These are phyloP conservation scores for Plenodomus biglobosus DNA, from an alignment of 2,329 filamentous ascomycete genomes.

Conservation along the genomic window DNA sequence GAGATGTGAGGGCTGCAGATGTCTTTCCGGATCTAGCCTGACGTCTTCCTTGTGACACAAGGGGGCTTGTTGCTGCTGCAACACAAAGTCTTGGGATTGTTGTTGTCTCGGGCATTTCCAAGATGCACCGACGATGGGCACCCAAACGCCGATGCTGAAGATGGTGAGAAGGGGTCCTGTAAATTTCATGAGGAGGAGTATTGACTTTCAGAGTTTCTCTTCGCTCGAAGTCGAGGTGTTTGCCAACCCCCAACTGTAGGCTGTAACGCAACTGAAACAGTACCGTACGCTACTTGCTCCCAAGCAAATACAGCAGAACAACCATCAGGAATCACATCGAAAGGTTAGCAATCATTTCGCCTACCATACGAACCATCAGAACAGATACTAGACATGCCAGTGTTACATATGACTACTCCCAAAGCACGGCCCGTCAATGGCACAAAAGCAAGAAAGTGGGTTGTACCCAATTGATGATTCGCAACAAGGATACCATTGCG, in stretches of 20 bases:
- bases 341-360: neutral
- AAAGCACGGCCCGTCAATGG: no score
- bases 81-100: conserved; percentile 10
- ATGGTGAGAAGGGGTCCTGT: conserved; percentile 6
- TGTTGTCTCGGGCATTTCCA: conserved; percentile 10
- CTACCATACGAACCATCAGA: neutral
- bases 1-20: neutral
- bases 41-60: conserved; percentile 7
- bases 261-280: conserved; percentile 27
- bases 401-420: no score
- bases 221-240: conserved; percentile 6
- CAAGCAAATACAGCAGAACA: neutral
- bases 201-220: conserved; percentile 3
- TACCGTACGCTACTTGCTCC: conserved; percentile 4
- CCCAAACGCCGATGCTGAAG: conserved; percentile 4
- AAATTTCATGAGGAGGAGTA: conserved; percentile 12
- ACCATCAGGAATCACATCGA: neutral
- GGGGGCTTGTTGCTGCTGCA: conserved; percentile 9
- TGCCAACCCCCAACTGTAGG: conserved; percentile 4
- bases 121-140: conserved; percentile 2
- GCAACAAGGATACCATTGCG: no score
- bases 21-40: neutral
- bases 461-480: no score
- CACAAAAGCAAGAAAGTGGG: no score
- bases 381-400: no score